Evolutionary conservation across 2,329 filamentous ascomycete genomes (phyloP), one percentile per base, ranked within the genome.

Genomic region (Bimuria novae-zelandiae): DNA sequence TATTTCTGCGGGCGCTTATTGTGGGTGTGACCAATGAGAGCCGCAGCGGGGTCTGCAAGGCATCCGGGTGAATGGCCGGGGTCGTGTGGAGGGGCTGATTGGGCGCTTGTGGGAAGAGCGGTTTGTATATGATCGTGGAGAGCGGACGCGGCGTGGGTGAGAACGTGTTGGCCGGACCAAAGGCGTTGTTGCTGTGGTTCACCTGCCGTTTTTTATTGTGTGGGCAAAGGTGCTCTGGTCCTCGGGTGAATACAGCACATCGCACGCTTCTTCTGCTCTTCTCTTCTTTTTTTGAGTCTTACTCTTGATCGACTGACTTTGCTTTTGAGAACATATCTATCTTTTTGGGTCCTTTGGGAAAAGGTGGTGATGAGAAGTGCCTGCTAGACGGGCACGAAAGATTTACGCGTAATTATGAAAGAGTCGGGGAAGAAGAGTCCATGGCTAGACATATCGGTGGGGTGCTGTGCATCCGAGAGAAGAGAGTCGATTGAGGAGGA

Each of bases 401-500:
- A 45, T 4, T 25, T 7, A 16, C n/a, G 10, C 12, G 29, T 47
- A 47, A 62, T 64, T 60, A 51, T 59, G 51, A 55, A 52, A 49
- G 50, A 54, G n/a, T n/a, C n/a, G n/a, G n/a, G n/a, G 50, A 56
- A 59, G 37, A 56, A 59, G 49, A 57, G 55, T 52, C 51, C 65
- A 54, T 74, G 71, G 71, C 62, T 70, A 67, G 70, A 64, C 60
- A 71, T 72, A 47, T 60, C 62, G n/a, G 64, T 71, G 52, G 68
- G 70, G 61, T 74, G 71, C 68, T 73, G 71, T 68, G 70, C 68
- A 65, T 69, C 70, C 48, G 32, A 41, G 43, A 63, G 58, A 43
- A 63, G 59, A 47, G 65, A 67, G 39, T 44, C 44, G 4, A 46
- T 63, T 37, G 63, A 63, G 3, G 61, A 66, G n/a, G 62, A 70